Conservation (phyloP, 129 eudicot genomes). For the Mikania micrantha region DNA sequence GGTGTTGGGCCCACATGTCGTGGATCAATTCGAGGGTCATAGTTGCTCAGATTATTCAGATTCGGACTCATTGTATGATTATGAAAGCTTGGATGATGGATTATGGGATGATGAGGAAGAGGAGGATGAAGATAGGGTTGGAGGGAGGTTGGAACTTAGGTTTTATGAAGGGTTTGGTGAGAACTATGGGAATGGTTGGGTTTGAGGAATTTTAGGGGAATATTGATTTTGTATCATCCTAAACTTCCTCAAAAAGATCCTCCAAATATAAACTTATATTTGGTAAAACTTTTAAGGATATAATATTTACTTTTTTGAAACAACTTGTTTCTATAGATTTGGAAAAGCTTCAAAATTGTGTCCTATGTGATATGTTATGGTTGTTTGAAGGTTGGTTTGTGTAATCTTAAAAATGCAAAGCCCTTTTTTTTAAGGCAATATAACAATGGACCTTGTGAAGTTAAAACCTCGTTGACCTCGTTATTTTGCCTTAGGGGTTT, state of each 20-base stretch:
- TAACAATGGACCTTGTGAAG: no score
- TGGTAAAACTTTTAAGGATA: conserved; percentile 9
- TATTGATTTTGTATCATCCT: conserved; percentile 18
- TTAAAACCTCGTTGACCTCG: background rate
- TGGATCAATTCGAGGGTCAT: conserved; percentile 34
- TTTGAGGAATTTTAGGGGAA: conserved; percentile 14
- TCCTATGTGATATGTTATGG: conserved; percentile 16
- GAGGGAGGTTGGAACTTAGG: conserved; percentile 34
- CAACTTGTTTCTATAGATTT: conserved; percentile 28
- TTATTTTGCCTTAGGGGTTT: no score
- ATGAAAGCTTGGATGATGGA: conserved; percentile 36
- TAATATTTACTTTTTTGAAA: conserved; percentile 15
- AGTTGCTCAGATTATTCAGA: conserved; percentile 43
- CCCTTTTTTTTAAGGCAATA: background rate
- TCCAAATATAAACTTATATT: background rate
- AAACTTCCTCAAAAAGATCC: conserved; percentile 3
- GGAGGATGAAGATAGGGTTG: conserved; percentile 24
- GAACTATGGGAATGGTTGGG: conserved; percentile 33
- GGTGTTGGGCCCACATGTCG: conserved; percentile 52
- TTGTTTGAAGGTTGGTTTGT: conserved; percentile 19
- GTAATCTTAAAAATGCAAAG: background rate
- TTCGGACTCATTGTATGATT: conserved; percentile 30
- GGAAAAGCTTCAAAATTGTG: conserved; percentile 12
- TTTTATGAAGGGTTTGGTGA: conserved; percentile 31
- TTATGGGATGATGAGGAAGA: conserved; percentile 30